Evolutionary conservation across 352 stramenopile species (phyloP).

Genomic region (Phytophthora pluvialis): DNA sequence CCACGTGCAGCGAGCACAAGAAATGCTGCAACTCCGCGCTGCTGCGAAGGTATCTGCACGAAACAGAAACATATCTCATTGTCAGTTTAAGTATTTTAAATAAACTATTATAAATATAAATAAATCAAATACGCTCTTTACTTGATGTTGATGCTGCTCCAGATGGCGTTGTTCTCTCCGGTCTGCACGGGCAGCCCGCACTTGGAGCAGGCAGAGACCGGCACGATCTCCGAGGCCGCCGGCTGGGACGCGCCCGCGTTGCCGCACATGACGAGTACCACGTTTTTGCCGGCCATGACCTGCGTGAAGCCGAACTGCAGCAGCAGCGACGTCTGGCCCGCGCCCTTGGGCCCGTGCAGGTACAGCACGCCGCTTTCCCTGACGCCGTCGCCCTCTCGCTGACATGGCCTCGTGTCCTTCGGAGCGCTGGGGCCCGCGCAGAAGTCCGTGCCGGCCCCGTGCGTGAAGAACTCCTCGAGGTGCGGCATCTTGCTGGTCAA

Average conservation of each 20-base stretch:
- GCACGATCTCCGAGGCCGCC: conserved; percentile 36
- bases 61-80: not conserved
- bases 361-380: conserved; percentile 43
- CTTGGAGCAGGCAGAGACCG: conserved; percentile 45
- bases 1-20: conserved; percentile 62
- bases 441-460: conserved; percentile 43
- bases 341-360: conserved; percentile 47
- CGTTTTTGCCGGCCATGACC: conserved; percentile 42
- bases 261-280: conserved; percentile 59
- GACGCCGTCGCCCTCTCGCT: not conserved
- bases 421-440: conserved; percentile 1
- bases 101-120: conserved; percentile 1
- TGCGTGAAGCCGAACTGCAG: conserved; percentile 72
- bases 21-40: conserved; percentile 64
- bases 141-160: conserved; percentile 72
- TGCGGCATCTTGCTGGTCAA: conserved; percentile 12
- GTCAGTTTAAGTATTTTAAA: not conserved
- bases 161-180: conserved; percentile 52
- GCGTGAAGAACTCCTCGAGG: conserved; percentile 74
- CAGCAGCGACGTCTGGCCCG: conserved; percentile 66
- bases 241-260: conserved; percentile 31
- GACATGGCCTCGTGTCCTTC: conserved; percentile 18
- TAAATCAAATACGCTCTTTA: conserved; percentile 17
- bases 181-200: conserved; percentile 56
- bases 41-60: conserved; percentile 50